Conservation (phyloP, 805 yeast genomes). For the Saccharomycopsis fibuligera region DNA sequence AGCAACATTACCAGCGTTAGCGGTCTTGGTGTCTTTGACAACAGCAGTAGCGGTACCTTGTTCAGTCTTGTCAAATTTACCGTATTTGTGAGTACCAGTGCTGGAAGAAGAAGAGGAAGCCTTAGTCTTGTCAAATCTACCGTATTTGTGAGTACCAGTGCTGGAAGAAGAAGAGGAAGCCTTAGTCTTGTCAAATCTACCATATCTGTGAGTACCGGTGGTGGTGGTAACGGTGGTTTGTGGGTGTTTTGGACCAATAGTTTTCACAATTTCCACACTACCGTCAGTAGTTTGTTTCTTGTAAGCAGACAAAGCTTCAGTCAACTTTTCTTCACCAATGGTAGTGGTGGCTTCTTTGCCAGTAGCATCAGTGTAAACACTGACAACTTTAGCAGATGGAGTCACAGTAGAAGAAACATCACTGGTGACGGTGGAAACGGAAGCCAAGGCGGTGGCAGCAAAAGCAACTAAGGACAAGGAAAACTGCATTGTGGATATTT, state of each 20-base stretch:
- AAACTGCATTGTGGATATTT: slow-evolving; percentile 6
- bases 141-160: slow-evolving; percentile 39
- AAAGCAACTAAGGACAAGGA: slow-evolving; percentile 1
- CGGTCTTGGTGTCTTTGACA: slow-evolving; percentile 36
- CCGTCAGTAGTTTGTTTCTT: not conserved
- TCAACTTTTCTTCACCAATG: not conserved
- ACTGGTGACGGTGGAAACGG: slow-evolving; percentile 4
- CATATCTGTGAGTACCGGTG: slow-evolving; percentile 49
- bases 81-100: slow-evolving; percentile 49
- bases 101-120: slow-evolving; percentile 30
- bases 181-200: slow-evolving; percentile 49
- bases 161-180: slow-evolving; percentile 28
- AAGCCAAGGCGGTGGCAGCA: slow-evolving; percentile 7
- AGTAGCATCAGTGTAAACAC: slow-evolving; percentile 12
- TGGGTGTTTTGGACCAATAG: slow-evolving; percentile 18
- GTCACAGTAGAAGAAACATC: not conserved
- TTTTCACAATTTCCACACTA: slow-evolving; percentile 12
- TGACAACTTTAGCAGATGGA: slow-evolving; percentile 8
- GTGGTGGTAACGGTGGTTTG: slow-evolving; percentile 21
- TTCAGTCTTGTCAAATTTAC: slow-evolving; percentile 47
- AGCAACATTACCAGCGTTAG: slow-evolving; percentile 91
- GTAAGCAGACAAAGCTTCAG: slow-evolving; percentile 1
- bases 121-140: slow-evolving; percentile 45
- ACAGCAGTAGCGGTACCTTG: slow-evolving; percentile 28
- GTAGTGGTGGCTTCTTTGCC: slow-evolving; percentile 7